phyloP scores from a whole-genome alignment of 192 early-diverging fungal genomes.

The Rhizophagus clarus region DNA sequence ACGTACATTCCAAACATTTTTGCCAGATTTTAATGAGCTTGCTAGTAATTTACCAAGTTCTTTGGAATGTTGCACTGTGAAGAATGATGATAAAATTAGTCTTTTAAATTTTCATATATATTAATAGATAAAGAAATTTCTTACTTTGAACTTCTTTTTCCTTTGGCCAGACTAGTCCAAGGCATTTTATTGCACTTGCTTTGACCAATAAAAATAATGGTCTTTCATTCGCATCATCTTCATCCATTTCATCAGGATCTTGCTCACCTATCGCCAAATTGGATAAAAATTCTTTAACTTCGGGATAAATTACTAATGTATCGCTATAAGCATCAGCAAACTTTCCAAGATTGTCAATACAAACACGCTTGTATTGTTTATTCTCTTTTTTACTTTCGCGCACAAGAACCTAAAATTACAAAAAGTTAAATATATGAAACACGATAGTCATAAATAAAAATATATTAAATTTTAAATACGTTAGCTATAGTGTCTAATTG shows the following conservation, averaged over 20 bases:
- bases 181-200: slow-evolving; percentile 67
- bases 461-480: slow-evolving; percentile 33
- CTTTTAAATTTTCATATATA: neutral
- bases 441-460: neutral
- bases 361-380: slow-evolving; percentile 65
- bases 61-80: slow-evolving; percentile 44
- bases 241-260: slow-evolving; percentile 53
- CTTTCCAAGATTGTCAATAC: slow-evolving; percentile 62
- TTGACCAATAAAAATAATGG: slow-evolving; percentile 66
- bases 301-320: slow-evolving; percentile 55
- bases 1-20: slow-evolving; percentile 85
- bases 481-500: slow-evolving; percentile 49
- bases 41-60: slow-evolving; percentile 50
- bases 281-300: slow-evolving; percentile 60
- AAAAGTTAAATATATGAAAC: neutral
- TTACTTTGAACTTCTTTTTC: slow-evolving; percentile 57
- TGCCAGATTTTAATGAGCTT: slow-evolving; percentile 46
- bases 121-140: neutral
- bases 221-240: slow-evolving; percentile 62
- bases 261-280: slow-evolving; percentile 46
- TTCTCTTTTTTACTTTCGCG: slow-evolving; percentile 80
- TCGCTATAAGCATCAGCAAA: slow-evolving; percentile 61
- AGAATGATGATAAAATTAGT: neutral
- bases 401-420: slow-evolving; percentile 52
- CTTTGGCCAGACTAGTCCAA: slow-evolving; percentile 58